These are phyloP conservation scores for Blastobotrys robertii DNA, from an alignment of 805 yeast species.

Conservation along the genomic window DNA sequence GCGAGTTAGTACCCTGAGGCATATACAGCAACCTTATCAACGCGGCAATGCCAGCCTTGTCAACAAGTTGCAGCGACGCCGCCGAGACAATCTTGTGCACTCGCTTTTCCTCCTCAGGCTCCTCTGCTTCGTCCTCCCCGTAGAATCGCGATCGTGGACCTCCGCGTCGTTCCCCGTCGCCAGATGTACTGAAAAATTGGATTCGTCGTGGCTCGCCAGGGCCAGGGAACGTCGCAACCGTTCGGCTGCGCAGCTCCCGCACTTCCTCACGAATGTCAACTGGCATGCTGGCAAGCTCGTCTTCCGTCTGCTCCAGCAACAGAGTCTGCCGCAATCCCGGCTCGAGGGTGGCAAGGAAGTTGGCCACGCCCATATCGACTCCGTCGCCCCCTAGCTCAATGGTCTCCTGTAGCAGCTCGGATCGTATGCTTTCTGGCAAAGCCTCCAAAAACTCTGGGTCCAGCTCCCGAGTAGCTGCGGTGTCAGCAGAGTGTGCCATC, in stretches of 20 bases:
- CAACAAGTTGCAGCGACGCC: slow-evolving; percentile 52
- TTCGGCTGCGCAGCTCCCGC: slow-evolving; percentile 17
- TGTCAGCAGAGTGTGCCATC: slow-evolving; percentile 29
- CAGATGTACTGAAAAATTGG: slow-evolving; percentile 8
- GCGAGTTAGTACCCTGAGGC: slow-evolving; percentile 49
- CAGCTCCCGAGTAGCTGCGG: slow-evolving; percentile 38
- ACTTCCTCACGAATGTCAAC: slow-evolving; percentile 26
- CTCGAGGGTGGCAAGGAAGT: slow-evolving; percentile 25
- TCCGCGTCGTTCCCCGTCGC: slow-evolving; percentile 9
- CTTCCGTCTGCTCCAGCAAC: slow-evolving; percentile 26
- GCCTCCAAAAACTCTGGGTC: slow-evolving; percentile 77
- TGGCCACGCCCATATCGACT: slow-evolving; percentile 21
- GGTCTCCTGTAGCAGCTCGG: slow-evolving; percentile 26
- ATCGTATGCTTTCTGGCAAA: slow-evolving; percentile 54
- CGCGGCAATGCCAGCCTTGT: slow-evolving; percentile 65
- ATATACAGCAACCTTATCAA: slow-evolving; percentile 60
- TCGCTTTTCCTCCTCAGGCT: slow-evolving; percentile 24
- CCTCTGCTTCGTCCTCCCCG: slow-evolving; percentile 24
- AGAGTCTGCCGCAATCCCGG: slow-evolving; percentile 25
- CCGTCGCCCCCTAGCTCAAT: slow-evolving; percentile 18
- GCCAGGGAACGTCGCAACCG: slow-evolving; percentile 10
- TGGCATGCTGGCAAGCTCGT: slow-evolving; percentile 22
- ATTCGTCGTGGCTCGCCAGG: slow-evolving; percentile 1
- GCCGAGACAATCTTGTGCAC: slow-evolving; percentile 14
- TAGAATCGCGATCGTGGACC: background rate